Evolutionary conservation across 345 rosid species (phyloP), one percentile per base, ranked within the genome.

Genomic region (Firmiana major): DNA sequence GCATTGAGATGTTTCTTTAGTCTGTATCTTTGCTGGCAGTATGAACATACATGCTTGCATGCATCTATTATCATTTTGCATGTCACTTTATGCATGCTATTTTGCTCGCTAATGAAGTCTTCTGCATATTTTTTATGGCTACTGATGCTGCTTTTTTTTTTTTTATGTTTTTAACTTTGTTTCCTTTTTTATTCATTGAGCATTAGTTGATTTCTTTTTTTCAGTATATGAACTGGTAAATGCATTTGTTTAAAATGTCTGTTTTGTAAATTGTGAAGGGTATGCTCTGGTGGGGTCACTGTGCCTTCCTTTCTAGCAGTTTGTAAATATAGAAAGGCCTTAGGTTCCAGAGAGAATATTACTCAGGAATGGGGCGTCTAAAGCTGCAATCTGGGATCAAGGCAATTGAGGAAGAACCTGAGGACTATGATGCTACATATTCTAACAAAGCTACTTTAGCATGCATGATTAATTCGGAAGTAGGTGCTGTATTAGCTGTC

Each of bases 331-430:
- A 19, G 46, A 73, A 79, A 77, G 63, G 78, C 75, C 75, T 83
- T 78, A 64, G 75, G 84, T 79, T 85, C 82, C 48, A 49, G 62
- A 55, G 40, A 76, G 72, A 64, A 76, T 69, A 76, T 53, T 78
- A 71, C 69, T 69, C 82, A 78, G 77, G 63, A 45, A 96, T 96
- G 99, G 99, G 98, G 81, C 97, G 97, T 66, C 81, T 91, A 72
- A 96, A 93, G 93, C 77, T 91, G 89, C 94, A 88, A 63, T 79
- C 97, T 36, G 99, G 97, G 82, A 93, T 93, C 83, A 93, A 90
- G 77, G 85, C 91, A 45, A 93, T 93, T 76, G 97, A 93, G 87
- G 99, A 96, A 87, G 98, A 93, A 83, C 97, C 97, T 17, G 97
- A 90, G 90, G 97, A 92, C 54, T 88, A 76, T 78, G 98, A 92